Percentiles rank a stretch among this genome's conserved stretches.
phyloP scores from a whole-genome alignment of 805 yeast genomes.

The Metschnikowia matae region DNA sequence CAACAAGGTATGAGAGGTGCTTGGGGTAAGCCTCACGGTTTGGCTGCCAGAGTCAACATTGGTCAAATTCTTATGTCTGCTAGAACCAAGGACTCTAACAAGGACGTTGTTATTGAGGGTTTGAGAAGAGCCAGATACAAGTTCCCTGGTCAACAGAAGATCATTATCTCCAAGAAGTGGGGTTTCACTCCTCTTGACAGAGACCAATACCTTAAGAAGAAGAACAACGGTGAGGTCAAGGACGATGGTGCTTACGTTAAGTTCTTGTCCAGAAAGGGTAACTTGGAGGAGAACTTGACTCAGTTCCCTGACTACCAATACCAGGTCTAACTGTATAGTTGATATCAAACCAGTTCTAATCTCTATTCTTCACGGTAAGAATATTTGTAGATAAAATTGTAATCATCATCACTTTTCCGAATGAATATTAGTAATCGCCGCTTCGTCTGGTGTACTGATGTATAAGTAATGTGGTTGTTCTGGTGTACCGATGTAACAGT shows the following conservation, averaged over 20 bases:
- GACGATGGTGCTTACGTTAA: conserved; percentile 99
- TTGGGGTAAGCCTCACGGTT: conserved; percentile 99
- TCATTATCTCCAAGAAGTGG: conserved; percentile 99
- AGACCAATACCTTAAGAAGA: conserved; percentile 89
- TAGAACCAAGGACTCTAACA: conserved; percentile 98
- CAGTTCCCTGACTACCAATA: conserved; percentile 87
- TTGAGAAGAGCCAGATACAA: conserved; percentile 99
- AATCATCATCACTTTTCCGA: no score
- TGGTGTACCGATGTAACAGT: no score
- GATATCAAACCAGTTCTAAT: no score
- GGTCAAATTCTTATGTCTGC: conserved; percentile 98
- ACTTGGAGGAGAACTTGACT: conserved; percentile 83
- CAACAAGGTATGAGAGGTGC: conserved; percentile 99
- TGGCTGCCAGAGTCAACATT: conserved; percentile 98
- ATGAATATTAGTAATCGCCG: no score
- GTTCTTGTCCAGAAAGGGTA: conserved; percentile 96
- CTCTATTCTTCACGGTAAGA: no score
- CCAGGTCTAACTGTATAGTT: conserved; percentile 33
- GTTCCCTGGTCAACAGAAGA: conserved; percentile 99
- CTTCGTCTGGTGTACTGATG: no score
- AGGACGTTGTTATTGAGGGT: conserved; percentile 97
- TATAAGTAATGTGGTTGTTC: no score
- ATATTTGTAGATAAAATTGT: not conserved
- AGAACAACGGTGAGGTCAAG: conserved; percentile 96
- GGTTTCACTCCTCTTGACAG: conserved; percentile 99